Percentiles rank a stretch among this genome's conserved stretches.
Evolutionary conservation across 1,139 yeast species (phyloP).

Genomic region (Pichia sp.): DNA sequence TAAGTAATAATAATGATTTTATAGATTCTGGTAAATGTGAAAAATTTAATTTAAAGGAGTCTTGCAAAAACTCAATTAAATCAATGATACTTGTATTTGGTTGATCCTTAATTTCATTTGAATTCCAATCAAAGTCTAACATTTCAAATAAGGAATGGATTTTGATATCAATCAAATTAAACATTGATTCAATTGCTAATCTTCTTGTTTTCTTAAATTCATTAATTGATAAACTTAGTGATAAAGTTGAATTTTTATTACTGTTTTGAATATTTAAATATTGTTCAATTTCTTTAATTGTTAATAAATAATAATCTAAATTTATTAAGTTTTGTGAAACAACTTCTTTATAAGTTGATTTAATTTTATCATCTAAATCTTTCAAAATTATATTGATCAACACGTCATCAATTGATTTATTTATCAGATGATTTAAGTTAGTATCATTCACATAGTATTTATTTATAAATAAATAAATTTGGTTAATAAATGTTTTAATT

Average conservation of each 20-base stretch:
- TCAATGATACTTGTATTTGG: constrained; percentile 78
- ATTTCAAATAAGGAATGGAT: constrained; percentile 76
- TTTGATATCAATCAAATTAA: constrained; percentile 72
- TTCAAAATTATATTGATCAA: constrained; percentile 65
- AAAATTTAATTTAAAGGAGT: constrained; percentile 82
- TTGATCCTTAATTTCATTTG: constrained; percentile 45
- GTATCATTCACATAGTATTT: constrained; percentile 53
- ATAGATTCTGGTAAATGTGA: constrained; percentile 75
- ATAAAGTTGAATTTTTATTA: constrained; percentile 26
- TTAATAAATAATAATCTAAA: constrained; percentile 70
- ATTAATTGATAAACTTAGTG: constrained; percentile 37
- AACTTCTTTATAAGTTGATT: constrained; percentile 77
- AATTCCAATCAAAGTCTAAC: constrained; percentile 79
- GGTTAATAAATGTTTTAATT: constrained; percentile 57
- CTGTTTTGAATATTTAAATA: constrained; percentile 21
- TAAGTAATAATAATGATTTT: constrained; percentile 69
- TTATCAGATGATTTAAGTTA: constrained; percentile 25
- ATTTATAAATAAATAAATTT: constrained; percentile 58
- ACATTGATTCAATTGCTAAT: constrained; percentile 74
- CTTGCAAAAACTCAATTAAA: constrained; percentile 80
- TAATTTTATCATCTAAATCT: constrained; percentile 59
- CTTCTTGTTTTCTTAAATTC: constrained; percentile 59
- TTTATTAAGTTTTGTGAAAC: constrained; percentile 85
- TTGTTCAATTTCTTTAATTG: constrained; percentile 51
- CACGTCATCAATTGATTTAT: constrained; percentile 58